Evolutionary conservation across 805 yeast genomes (phyloP).

Genomic region (Gaillardinia entomophila): DNA sequence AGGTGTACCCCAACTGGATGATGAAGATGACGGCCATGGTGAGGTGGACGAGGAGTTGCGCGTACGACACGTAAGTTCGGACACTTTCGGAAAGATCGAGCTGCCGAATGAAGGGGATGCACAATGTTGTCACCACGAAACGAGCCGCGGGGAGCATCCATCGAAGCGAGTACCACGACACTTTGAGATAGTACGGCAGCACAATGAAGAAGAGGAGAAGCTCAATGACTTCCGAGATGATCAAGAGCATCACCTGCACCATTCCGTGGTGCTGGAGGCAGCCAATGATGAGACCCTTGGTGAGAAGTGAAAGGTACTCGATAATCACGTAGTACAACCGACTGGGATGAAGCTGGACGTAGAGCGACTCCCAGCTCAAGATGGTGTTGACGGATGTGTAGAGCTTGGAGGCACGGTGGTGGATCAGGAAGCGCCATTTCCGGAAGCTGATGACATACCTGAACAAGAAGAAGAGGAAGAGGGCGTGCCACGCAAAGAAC

Average conservation of each 20-base stretch:
- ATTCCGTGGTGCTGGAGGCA: slow-evolving; percentile 38
- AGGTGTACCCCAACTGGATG: slow-evolving; percentile 23
- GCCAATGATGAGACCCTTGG: slow-evolving; percentile 39
- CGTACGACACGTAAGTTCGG: slow-evolving; percentile 39
- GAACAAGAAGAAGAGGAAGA: slow-evolving; percentile 7
- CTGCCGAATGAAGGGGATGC: slow-evolving; percentile 36
- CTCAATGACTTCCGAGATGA: slow-evolving; percentile 28
- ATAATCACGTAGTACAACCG: slow-evolving; percentile 31
- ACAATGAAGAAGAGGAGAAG: slow-evolving; percentile 14
- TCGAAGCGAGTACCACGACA: slow-evolving; percentile 23
- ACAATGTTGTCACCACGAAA: slow-evolving; percentile 33
- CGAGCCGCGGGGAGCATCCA: slow-evolving; percentile 33
- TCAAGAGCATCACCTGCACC: slow-evolving; percentile 37
- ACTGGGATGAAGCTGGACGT: slow-evolving; percentile 39
- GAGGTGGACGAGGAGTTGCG: slow-evolving; percentile 37
- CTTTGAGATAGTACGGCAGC: slow-evolving; percentile 22
- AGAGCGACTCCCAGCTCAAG: slow-evolving; percentile 42
- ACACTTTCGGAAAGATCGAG: slow-evolving; percentile 30
- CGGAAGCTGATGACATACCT: slow-evolving; percentile 9
- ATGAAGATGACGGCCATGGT: slow-evolving; percentile 24
- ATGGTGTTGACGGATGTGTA: slow-evolving; percentile 45
- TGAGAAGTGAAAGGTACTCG: slow-evolving; percentile 27
- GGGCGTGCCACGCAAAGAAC: slow-evolving; percentile 11
- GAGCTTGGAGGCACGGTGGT: slow-evolving; percentile 21
- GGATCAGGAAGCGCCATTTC: slow-evolving; percentile 9